Conservation (phyloP, 345 rosid species). For the Sonneratia alba region DNA sequence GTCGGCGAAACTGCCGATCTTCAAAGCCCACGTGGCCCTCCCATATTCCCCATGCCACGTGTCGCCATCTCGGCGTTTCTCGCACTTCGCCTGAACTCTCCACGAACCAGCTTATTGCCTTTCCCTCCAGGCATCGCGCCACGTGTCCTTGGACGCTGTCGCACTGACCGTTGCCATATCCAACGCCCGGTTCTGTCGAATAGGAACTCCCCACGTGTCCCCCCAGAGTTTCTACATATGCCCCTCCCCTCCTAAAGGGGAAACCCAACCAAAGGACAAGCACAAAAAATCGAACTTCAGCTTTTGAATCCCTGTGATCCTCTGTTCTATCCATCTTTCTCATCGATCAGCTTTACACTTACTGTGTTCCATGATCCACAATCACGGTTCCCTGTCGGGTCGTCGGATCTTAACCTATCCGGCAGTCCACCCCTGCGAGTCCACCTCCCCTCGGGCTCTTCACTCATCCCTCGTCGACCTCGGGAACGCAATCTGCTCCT, state of each 20-base stretch:
- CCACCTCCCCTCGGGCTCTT: conserved; percentile 33
- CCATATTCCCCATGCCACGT: conserved; percentile 9
- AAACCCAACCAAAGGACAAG: background rate
- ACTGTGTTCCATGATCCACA: conserved; percentile 26
- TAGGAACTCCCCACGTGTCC: background rate
- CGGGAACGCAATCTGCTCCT: conserved; percentile 30
- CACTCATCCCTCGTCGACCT: conserved; percentile 41
- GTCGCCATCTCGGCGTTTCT: background rate
- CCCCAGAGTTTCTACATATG: no score
- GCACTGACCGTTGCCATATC: background rate
- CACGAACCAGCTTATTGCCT: background rate
- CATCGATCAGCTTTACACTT: no score
- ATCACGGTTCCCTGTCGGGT: conserved; percentile 12
- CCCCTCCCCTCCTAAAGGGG: no score
- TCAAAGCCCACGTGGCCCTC: background rate
- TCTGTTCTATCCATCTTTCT: background rate
- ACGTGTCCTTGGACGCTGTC: conserved; percentile 1
- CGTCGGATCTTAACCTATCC: conserved; percentile 65
- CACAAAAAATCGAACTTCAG: background rate
- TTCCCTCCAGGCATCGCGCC: background rate
- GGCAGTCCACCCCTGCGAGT: conserved; percentile 51
- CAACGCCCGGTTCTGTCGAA: background rate
- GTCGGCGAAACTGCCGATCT: background rate
- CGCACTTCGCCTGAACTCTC: conserved; percentile 2
- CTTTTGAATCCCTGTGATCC: background rate